Evolutionary conservation across 257 asterid species (phyloP).

Genomic region (Solanum sparsipilum): DNA sequence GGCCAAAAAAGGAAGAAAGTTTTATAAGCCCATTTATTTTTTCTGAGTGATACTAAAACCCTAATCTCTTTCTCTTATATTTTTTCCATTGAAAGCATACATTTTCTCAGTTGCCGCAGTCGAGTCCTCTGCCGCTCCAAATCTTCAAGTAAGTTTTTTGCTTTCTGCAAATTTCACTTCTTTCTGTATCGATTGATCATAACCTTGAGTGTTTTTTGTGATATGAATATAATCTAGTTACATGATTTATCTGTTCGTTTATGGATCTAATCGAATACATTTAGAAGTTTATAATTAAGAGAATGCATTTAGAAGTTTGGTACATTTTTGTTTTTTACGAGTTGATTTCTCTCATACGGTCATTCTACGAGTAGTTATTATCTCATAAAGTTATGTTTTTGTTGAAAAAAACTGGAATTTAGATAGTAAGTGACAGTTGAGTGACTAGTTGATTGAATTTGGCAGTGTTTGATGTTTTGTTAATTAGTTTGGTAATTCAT

Average conservation of each 20-base stretch:
- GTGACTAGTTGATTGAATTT: background rate
- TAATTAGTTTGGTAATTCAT: background rate
- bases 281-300: background rate
- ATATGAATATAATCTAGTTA: background rate
- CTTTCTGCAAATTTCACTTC: background rate
- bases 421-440: background rate
- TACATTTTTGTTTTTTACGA: background rate
- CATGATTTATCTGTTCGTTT: background rate
- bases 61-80: background rate
- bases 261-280: background rate
- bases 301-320: background rate
- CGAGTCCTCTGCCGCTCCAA: background rate
- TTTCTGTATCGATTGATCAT: background rate
- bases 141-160: background rate
- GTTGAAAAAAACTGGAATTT: background rate
- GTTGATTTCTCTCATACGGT: background rate
- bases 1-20: background rate
- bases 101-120: background rate
- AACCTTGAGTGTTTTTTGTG: background rate
- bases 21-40: background rate
- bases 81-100: background rate
- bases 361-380: background rate
- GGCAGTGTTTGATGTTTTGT: background rate
- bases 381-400: background rate
- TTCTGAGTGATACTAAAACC: background rate